Base-by-base conservation (phyloP, 495 filamentous ascomycete species). In the Lepraria neglecta region DNA sequence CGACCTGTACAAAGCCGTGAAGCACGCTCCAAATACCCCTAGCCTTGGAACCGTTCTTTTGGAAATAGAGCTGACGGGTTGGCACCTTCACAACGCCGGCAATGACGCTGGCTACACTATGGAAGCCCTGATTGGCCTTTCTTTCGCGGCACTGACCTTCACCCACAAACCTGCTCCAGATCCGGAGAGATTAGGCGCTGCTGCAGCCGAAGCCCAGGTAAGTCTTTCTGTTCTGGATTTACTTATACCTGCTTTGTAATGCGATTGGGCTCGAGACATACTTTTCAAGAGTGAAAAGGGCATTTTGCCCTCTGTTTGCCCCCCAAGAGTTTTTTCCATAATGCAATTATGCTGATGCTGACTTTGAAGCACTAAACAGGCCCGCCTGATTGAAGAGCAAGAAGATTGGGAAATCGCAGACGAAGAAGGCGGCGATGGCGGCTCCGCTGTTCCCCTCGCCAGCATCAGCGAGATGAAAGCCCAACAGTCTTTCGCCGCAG, bases 21-120 rank as follows among this genome's bases (percentile, higher is more conserved):
- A 74, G 35, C 73, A 74, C 7, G 80, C 82, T 33, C 38, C 56
- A 3, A 73, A 87, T 21, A 55, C 71, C 4, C 76, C 77, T 24
- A 80, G 78, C 3, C 80, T 98, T 17, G 78, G 70, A 3, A 68
- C 38, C 14, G 73, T 95, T n/a, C 78, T 95, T 33, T 60, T 68
- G 50, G 78, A 83, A n/a, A 69, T 95, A 38, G 83, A 76, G 12
- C 78, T 95, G 14, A 67, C 70, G 2, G 80, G 73, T 6, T 79
- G 78, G 74, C 74, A 91, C 65, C 74, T 92, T 47, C 94, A 98
- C 73, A 97, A 97, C 66, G 94, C 87, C 4, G 85, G 94, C n/a
- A 98, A 98, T 69, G 94, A 98, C 69, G 94, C 94, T 5, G 82
- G 82, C 6, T 95, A 89, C 71, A 92, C 92, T 0, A 68, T 97